Conservation (phyloP, 2,329 filamentous ascomycete genomes). For the Nemania abortiva region DNA sequence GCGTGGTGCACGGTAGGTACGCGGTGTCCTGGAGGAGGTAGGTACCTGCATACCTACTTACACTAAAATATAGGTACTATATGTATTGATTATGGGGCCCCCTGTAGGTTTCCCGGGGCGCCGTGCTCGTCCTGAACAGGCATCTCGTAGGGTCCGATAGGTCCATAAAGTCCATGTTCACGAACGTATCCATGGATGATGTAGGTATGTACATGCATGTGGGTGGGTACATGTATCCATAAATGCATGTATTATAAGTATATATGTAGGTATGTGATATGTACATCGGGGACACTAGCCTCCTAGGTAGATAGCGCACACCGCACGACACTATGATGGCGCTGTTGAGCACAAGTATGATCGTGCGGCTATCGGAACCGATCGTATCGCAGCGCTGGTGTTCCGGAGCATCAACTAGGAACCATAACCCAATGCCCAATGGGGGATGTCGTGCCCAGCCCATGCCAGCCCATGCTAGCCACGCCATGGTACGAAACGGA, state of each 20-base stretch:
- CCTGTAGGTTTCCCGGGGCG: conserved; percentile 7
- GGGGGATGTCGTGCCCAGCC: not conserved
- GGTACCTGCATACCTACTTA: too few species aligned
- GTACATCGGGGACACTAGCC: conserved; percentile 9
- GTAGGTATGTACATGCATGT: not conserved
- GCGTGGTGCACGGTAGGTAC: too few species aligned
- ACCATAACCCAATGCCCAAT: conserved; percentile 1
- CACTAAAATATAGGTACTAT: too few species aligned
- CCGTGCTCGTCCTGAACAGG: conserved; percentile 34
- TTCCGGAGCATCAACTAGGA: not conserved
- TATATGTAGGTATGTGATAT: too few species aligned
- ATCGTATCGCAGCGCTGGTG: conserved; percentile 18
- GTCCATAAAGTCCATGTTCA: not conserved
- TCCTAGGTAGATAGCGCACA: not conserved
- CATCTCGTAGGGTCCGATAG: conserved; percentile 29
- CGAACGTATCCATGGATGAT: not conserved
- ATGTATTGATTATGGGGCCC: conserved; percentile 16
- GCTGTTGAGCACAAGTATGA: conserved; percentile 7
- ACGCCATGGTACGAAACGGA: conserved; percentile 5
- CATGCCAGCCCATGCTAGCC: not conserved
- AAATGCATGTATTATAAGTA: too few species aligned
- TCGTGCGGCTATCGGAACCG: conserved; percentile 30
- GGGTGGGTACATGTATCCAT: not conserved
- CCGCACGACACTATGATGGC: not conserved
- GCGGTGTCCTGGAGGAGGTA: too few species aligned